These are phyloP conservation scores for Globisporangium abappressorium DNA, from an alignment of 352 stramenopile species.

Conservation along the genomic window DNA sequence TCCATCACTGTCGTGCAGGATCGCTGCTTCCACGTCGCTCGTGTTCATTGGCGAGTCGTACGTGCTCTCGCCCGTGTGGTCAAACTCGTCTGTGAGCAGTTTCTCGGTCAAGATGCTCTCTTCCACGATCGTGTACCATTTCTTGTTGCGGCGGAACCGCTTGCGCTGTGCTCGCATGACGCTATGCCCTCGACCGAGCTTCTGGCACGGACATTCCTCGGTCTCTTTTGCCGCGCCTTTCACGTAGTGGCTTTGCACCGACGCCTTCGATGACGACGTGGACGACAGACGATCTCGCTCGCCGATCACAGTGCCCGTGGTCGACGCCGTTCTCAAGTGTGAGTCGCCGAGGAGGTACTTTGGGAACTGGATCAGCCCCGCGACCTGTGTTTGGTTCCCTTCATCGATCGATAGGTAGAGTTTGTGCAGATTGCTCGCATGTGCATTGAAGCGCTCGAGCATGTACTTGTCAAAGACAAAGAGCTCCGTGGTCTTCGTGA, in stretches of 20 bases:
- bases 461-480: conserved; percentile 48
- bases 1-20: conserved; percentile 17
- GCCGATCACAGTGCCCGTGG: neutral
- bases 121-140: conserved; percentile 43
- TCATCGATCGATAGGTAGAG: conserved; percentile 5
- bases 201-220: conserved; percentile 40
- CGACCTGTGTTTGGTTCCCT: conserved; percentile 12
- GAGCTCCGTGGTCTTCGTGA: conserved; percentile 43
- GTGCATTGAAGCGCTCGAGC: conserved; percentile 21
- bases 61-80: conserved; percentile 24
- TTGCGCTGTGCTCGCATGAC: conserved; percentile 27
- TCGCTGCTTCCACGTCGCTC: conserved; percentile 24
- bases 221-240: conserved; percentile 20
- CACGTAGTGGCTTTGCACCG: conserved; percentile 15
- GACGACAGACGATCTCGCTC: conserved; percentile 22
- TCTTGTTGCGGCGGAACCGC: conserved; percentile 50
- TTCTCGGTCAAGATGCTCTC: conserved; percentile 37
- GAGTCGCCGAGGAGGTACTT: conserved; percentile 4
- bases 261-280: conserved; percentile 26
- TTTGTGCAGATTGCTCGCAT: conserved; percentile 17
- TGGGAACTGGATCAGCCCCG: conserved; percentile 4
- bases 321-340: conserved; percentile 9
- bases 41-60: conserved; percentile 25
- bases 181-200: conserved; percentile 39
- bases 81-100: conserved; percentile 25